Evolutionary conservation across 192 early-diverging fungal species (phyloP).

Genomic region (Backusella psychrophila): DNA sequence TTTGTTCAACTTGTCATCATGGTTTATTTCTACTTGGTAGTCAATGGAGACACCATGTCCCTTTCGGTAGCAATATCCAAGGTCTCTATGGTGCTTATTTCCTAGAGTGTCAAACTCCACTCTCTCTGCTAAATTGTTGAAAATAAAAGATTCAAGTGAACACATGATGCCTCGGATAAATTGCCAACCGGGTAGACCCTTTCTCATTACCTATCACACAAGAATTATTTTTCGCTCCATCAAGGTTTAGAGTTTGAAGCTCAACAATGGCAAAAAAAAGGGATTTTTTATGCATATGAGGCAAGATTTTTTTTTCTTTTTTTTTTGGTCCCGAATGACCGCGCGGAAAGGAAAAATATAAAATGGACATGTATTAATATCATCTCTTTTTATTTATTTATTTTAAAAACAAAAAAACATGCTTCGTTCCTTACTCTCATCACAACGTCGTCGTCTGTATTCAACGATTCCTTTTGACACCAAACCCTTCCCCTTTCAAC

Average conservation of each 20-base stretch:
- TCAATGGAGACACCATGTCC: no score
- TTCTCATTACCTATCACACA: slow-evolving; percentile 39
- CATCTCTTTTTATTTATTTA: neutral
- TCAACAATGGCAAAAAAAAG: slow-evolving; percentile 41
- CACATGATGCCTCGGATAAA: no score
- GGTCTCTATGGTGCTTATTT: no score
- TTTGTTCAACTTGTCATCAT: no score
- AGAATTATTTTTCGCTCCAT: slow-evolving; percentile 86
- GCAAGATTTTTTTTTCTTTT: neutral
- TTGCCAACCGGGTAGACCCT: no score
- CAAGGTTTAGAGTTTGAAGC: slow-evolving; percentile 65
- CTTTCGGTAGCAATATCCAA: no score
- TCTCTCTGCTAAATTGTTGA: no score
- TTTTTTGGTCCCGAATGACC: neutral
- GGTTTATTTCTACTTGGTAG: no score
- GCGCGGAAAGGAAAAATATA: neutral
- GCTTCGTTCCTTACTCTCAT: neutral
- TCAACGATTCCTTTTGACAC: slow-evolving; percentile 33
- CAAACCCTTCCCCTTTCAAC: slow-evolving; percentile 22
- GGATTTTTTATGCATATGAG: neutral
- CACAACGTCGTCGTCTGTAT: neutral
- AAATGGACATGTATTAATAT: neutral
- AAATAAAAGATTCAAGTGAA: no score
- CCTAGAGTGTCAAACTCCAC: no score
- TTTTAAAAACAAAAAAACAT: neutral